These are phyloP conservation scores for Penicillium steckii DNA, from an alignment of 495 filamentous ascomycete species.

Conservation along the genomic window DNA sequence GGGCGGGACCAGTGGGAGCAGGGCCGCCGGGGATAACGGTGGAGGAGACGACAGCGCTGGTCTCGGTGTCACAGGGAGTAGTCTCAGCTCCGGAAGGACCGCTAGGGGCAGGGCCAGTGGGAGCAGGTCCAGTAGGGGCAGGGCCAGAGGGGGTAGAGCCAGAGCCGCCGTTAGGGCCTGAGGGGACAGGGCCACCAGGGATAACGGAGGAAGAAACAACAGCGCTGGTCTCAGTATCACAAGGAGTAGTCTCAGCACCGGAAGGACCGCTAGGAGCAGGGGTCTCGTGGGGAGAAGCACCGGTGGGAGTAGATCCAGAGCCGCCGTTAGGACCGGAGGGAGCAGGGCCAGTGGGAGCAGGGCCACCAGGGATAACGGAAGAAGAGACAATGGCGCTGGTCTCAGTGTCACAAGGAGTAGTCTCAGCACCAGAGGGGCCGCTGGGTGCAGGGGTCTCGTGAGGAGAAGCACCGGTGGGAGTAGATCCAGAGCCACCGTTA, in stretches of 20 bases:
- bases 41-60: constrained; percentile 1
- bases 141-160: constrained; percentile 7
- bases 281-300: constrained; percentile 7
- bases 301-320: constrained; percentile 11
- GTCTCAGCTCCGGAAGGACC: constrained; percentile 7
- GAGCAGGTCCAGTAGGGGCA: constrained; percentile 9
- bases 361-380: constrained; percentile 5
- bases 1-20: constrained; percentile 3
- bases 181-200: constrained; percentile 20
- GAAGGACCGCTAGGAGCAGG: constrained; percentile 9
- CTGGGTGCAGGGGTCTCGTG: neutral
- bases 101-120: constrained; percentile 19
- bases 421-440: neutral
- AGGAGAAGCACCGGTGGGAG: constrained; percentile 8
- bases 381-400: constrained; percentile 4
- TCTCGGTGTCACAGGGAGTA: constrained; percentile 4
- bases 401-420: constrained; percentile 5
- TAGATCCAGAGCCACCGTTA: constrained; percentile 7
- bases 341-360: constrained; percentile 7
- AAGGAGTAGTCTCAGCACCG: constrained; percentile 11
- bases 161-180: constrained; percentile 9
- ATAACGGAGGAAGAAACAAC: constrained; percentile 12
- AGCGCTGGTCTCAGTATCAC: constrained; percentile 17
- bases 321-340: neutral
- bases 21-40: constrained; percentile 8